Evolutionary conservation across 345 rosid genomes (phyloP).

Genomic region (Lenwebbia sp.): DNA sequence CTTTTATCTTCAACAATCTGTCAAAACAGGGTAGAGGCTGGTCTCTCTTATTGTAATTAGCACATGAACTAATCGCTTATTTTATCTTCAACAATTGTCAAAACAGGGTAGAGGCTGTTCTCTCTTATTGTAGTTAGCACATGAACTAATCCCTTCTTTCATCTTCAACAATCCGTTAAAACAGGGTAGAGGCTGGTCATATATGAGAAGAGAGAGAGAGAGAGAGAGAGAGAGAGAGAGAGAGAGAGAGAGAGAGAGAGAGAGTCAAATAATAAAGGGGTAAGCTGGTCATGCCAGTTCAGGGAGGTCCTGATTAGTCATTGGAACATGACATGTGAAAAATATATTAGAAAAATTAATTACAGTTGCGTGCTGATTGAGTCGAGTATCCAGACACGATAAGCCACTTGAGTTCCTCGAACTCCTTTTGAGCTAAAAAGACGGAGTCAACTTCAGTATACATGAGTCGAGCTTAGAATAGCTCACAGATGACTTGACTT

Average conservation of each 20-base stretch:
- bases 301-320: background rate
- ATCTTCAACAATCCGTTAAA: background rate
- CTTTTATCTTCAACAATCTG: background rate
- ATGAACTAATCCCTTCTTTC: background rate
- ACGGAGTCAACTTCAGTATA: background rate
- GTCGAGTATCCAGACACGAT: background rate
- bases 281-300: background rate
- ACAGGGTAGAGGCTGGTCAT: background rate
- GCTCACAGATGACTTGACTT: background rate
- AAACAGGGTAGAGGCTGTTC: background rate
- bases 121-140: background rate
- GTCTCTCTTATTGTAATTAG: background rate
- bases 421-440: background rate
- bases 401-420: background rate
- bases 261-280: background rate
- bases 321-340: background rate
- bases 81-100: background rate
- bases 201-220: too few species aligned
- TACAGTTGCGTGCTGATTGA: background rate
- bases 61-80: background rate
- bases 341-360: background rate
- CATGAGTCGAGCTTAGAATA: background rate
- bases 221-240: too few species aligned
- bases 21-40: background rate
- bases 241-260: too few species aligned